Evolutionary conservation across 1,284 basidiomycete species (phyloP).

Genomic region (Cryptococcus deneoformans): DNA sequence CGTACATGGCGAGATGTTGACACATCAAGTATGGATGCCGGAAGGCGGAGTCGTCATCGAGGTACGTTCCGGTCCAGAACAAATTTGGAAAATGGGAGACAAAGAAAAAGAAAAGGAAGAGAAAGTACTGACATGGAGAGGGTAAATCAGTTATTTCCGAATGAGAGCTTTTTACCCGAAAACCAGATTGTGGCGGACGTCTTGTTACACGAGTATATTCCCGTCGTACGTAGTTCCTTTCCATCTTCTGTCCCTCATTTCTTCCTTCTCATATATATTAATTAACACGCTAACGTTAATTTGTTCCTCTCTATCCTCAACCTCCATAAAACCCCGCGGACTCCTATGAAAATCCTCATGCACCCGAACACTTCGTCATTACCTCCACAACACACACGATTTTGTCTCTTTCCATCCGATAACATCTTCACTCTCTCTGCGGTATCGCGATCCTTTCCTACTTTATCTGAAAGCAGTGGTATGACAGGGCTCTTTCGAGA

Average conservation of each 20-base stretch:
- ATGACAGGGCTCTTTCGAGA: constrained; percentile 12
- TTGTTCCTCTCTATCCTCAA: background rate
- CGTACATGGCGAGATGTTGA: constrained; percentile 24
- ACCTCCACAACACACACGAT: no score
- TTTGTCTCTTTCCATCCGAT: constrained; percentile 9
- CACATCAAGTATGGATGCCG: constrained; percentile 30
- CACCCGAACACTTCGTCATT: no score
- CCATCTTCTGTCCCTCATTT: background rate
- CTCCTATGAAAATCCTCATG: background rate
- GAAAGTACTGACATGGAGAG: no score
- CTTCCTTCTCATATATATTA: background rate
- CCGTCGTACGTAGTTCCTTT: constrained; percentile 18
- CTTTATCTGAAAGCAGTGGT: constrained; percentile 5
- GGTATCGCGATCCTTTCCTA: background rate
- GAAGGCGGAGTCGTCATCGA: constrained; percentile 22
- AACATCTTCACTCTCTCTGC: constrained; percentile 2
- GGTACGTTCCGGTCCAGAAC: constrained; percentile 10
- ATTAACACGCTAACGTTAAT: background rate
- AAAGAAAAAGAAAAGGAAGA: background rate
- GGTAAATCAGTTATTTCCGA: constrained; percentile 18
- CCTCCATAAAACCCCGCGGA: background rate
- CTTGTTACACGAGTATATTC: constrained; percentile 20
- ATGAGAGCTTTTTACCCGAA: constrained; percentile 18
- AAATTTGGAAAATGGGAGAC: background rate
- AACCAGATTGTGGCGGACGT: constrained; percentile 21